These are phyloP conservation scores for Neurospora sp. DNA, from an alignment of 2,329 filamentous ascomycete genomes.

Conservation along the genomic window DNA sequence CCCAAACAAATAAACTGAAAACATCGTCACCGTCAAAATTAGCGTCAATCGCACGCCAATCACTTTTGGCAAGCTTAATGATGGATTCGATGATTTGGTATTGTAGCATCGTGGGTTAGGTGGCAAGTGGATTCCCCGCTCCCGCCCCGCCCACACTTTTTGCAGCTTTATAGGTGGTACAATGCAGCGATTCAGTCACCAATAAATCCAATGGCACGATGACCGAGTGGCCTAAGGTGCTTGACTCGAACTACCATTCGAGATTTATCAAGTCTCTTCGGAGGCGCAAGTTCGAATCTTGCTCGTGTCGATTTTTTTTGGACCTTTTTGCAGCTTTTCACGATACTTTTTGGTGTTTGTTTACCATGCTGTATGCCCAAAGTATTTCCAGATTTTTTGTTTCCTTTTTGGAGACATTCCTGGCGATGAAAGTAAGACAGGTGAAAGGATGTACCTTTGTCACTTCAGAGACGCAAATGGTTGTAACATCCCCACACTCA, in stretches of 20 bases:
- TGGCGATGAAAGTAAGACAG: neutral
- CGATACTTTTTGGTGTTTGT: neutral
- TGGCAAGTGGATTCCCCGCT: neutral
- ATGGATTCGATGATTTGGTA: neutral
- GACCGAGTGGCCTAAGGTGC: neutral
- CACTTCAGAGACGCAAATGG: neutral
- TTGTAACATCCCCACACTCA: too few species aligned
- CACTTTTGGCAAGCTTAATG: neutral
- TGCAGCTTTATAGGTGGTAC: neutral
- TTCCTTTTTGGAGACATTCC: neutral
- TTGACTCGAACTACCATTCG: neutral
- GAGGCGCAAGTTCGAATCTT: neutral
- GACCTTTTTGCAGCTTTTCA: neutral
- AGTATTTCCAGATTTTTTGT: neutral
- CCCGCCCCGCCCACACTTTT: neutral
- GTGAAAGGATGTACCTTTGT: neutral
- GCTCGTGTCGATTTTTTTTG: neutral
- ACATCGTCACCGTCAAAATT: neutral
- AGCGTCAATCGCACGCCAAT: neutral
- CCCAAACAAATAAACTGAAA: neutral
- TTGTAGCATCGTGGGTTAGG: neutral
- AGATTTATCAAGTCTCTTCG: neutral
- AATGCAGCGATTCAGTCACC: rapidly evolving
- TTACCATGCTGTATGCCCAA: neutral
- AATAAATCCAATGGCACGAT: neutral